These are phyloP conservation scores for Aureobasidium pullulans DNA, from an alignment of 2,329 filamentous ascomycete species.

Conservation along the genomic window DNA sequence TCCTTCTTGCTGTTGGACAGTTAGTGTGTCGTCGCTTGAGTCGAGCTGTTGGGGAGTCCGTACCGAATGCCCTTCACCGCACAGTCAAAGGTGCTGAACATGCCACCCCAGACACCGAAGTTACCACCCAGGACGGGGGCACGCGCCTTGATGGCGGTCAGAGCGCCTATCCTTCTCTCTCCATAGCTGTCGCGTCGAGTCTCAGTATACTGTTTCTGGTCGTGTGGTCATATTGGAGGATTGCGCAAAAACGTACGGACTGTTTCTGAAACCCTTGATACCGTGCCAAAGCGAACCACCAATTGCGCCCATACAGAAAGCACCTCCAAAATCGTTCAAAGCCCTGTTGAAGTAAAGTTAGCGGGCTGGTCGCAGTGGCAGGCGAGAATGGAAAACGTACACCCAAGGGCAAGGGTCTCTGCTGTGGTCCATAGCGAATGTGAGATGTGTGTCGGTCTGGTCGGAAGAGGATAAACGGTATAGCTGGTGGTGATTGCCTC, in stretches of 20 bases:
- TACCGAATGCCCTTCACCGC: constrained; percentile 71
- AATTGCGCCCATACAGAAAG: constrained; percentile 59
- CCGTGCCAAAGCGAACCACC: constrained; percentile 78
- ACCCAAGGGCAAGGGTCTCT: constrained; percentile 89
- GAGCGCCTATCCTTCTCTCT: constrained; percentile 84
- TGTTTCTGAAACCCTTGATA: constrained; percentile 61
- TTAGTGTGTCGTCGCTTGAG: constrained; percentile 8
- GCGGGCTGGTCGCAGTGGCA: background rate
- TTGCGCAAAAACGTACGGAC: constrained; percentile 41
- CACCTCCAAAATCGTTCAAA: constrained; percentile 94
- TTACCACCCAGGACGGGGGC: constrained; percentile 95
- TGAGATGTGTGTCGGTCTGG: background rate
- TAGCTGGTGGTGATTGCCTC: background rate
- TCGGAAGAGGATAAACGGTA: background rate
- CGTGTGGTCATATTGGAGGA: background rate
- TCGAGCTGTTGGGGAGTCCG: background rate
- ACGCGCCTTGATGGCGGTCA: constrained; percentile 96
- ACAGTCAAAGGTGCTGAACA: constrained; percentile 95
- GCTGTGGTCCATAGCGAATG: constrained; percentile 68
- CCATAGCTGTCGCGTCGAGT: constrained; percentile 37
- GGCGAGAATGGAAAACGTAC: background rate
- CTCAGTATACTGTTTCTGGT: background rate
- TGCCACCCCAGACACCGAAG: constrained; percentile 94
- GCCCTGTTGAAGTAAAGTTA: constrained; percentile 36
- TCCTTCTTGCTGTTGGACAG: constrained; percentile 63